phyloP scores from a whole-genome alignment of 1,284 basidiomycete genomes.

The Moniliophthora roreri region DNA sequence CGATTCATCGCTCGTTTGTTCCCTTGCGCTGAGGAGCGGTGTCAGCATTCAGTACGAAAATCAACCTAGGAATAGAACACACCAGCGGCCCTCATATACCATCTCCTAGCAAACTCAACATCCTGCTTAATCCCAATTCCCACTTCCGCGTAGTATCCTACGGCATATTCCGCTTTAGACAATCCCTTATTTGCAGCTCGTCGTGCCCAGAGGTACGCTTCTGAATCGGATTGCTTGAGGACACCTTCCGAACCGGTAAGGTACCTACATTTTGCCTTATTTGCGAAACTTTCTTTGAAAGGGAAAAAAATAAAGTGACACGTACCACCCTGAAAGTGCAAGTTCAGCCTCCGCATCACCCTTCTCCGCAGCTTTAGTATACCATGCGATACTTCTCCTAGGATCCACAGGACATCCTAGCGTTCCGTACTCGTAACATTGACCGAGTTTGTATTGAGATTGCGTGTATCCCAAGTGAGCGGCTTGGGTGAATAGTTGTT shows the following conservation, averaged over 20 bases:
- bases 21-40: constrained; percentile 69
- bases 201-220: constrained; percentile 96
- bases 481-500: constrained; percentile 88
- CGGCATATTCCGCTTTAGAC: constrained; percentile 94
- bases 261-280: too few relatives aligned
- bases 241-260: constrained; percentile 94
- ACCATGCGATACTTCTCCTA: constrained; percentile 94
- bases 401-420: constrained; percentile 93
- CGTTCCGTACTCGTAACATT: constrained; percentile 92
- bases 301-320: too few relatives aligned
- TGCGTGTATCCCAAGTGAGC: constrained; percentile 94
- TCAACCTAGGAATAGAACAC: constrained; percentile 20
- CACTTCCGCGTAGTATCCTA: constrained; percentile 96
- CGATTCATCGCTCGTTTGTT: constrained; percentile 95
- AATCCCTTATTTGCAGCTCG: constrained; percentile 92
- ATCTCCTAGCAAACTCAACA: constrained; percentile 93
- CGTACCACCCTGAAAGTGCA: constrained; percentile 90
- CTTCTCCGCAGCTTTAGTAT: constrained; percentile 96
- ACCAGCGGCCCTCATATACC: constrained; percentile 99
- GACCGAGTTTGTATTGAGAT: constrained; percentile 93
- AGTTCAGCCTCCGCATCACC: constrained; percentile 94
- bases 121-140: constrained; percentile 98
- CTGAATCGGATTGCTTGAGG: constrained; percentile 94
- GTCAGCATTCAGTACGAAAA: not conserved
- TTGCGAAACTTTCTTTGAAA: too few relatives aligned